Evolutionary conservation across 768 basidiomycete species (phyloP).

Genomic region (Russula compacta): DNA sequence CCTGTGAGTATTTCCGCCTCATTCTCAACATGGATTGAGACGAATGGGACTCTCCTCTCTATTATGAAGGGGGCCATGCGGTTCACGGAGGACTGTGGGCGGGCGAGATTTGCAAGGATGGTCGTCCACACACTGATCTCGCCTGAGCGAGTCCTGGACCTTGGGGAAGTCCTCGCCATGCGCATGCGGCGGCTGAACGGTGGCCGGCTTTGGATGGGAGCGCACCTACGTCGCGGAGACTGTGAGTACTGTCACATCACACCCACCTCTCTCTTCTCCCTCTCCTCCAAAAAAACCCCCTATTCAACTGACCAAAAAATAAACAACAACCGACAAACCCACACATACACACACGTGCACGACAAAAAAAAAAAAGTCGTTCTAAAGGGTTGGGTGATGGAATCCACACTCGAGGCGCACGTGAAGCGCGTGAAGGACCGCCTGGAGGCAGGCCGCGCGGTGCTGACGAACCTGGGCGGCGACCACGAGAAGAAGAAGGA

Average conservation of each 20-base stretch:
- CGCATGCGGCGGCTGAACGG: conserved; percentile 27
- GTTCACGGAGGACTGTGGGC: conserved; percentile 3
- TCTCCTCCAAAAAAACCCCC: too few relatives aligned
- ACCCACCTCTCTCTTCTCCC: background rate
- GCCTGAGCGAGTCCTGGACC: conserved; percentile 20
- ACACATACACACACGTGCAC: background rate
- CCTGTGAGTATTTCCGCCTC: conserved; percentile 27
- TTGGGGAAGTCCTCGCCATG: conserved; percentile 26
- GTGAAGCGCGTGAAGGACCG: conserved; percentile 27
- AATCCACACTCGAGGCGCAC: conserved; percentile 28
- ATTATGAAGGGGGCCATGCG: conserved; percentile 11
- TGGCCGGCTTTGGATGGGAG: conserved; percentile 34
- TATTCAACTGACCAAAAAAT: too few relatives aligned
- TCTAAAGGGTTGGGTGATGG: conserved; percentile 29
- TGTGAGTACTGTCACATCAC: conserved; percentile 25
- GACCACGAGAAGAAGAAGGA: too few relatives aligned
- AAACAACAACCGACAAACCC: background rate
- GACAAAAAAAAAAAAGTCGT: conserved; percentile 26
- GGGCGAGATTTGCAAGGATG: conserved; percentile 5
- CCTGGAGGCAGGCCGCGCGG: conserved; percentile 24
- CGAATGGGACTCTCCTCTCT: background rate
- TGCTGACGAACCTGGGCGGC: conserved; percentile 19
- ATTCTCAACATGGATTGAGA: too few relatives aligned
- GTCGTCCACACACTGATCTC: conserved; percentile 4
- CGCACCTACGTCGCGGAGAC: conserved; percentile 37